A percentile compares a stretch with the other conserved stretches of the same genome.
Evolutionary conservation across 2,329 filamentous ascomycete species (phyloP).

Genomic region (Aspergillus candidus): DNA sequence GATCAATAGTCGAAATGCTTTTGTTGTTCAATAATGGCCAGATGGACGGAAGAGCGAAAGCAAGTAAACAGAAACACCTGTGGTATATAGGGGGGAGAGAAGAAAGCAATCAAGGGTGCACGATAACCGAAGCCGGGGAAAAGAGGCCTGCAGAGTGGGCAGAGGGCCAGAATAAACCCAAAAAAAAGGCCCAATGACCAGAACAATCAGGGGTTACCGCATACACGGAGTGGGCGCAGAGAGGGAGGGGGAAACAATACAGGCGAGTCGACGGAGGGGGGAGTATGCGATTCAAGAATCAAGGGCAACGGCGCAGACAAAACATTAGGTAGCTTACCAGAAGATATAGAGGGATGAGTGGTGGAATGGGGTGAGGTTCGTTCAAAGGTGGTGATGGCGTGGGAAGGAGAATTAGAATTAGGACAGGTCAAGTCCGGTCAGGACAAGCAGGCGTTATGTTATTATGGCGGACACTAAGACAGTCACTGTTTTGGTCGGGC

Average conservation of each 20-base stretch:
- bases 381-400: neutral
- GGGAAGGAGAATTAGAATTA: neutral
- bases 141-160: conserved; percentile 7
- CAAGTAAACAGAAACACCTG: conserved; percentile 4
- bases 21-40: neutral
- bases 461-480: conserved; percentile 3
- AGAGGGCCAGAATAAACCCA: no score
- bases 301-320: neutral
- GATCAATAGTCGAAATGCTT: conserved; percentile 2
- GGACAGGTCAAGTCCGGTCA: no score
- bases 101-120: conserved; percentile 5
- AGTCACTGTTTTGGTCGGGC: conserved; percentile 21
- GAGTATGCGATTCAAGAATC: neutral
- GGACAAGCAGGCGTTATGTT: conserved; percentile 4
- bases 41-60: conserved; percentile 3
- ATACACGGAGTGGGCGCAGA: conserved; percentile 3
- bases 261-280: neutral
- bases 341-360: conserved; percentile 1
- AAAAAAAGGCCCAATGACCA: no score
- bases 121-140: conserved; percentile 13
- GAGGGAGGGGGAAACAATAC: conserved; percentile 2
- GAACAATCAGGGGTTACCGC: conserved; percentile 14
- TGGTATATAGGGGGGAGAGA: conserved; percentile 7
- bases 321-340: neutral
- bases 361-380: conserved; percentile 1